A percentile compares a stretch with the other conserved stretches of the same genome.
Evolutionary conservation across 2,329 filamentous ascomycete species (phyloP).

Genomic region (Chaetomium sp.): DNA sequence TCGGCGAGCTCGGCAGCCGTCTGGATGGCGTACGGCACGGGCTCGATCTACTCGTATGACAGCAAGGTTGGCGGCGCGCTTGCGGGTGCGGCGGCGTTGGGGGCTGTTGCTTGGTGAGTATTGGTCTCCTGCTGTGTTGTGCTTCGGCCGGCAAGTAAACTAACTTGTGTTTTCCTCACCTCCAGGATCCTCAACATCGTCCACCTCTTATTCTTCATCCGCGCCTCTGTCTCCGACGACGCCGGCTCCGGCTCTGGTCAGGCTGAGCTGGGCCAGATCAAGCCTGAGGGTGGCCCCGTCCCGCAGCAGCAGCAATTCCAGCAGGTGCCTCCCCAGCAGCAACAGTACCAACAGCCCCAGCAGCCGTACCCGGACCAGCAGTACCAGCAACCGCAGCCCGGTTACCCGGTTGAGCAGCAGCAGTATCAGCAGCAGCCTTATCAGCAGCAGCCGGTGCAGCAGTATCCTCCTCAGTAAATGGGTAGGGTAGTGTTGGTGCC

Average conservation of each 20-base stretch:
- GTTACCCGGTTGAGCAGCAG: neutral
- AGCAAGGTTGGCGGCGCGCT: conserved; percentile 28
- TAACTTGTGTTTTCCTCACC: neutral
- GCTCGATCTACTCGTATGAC: neutral
- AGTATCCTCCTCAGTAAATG: conserved; percentile 1
- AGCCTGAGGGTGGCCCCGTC: conserved; percentile 17
- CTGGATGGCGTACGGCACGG: conserved; percentile 6
- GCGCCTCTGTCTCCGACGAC: conserved; percentile 26
- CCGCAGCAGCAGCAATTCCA: conserved; percentile 3
- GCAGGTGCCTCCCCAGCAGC: conserved; percentile 8
- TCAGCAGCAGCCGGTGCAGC: conserved; percentile 1
- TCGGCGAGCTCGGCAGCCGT: conserved; percentile 31
- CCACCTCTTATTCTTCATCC: conserved; percentile 35
- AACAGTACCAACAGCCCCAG: conserved; percentile 3
- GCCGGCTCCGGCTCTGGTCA: conserved; percentile 17
- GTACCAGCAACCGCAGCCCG: conserved; percentile 10
- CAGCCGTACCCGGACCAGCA: conserved; percentile 10
- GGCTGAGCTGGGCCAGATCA: conserved; percentile 28
- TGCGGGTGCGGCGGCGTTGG: conserved; percentile 36
- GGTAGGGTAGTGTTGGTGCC: neutral
- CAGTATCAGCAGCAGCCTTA: conserved; percentile 5
- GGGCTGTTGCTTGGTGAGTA: conserved; percentile 37
- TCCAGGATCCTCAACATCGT: conserved; percentile 35
- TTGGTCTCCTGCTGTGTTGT: no score
- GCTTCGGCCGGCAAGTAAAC: neutral